Conservation (phyloP, 139 green algal species). For the Klebsormidium nitens region DNA sequence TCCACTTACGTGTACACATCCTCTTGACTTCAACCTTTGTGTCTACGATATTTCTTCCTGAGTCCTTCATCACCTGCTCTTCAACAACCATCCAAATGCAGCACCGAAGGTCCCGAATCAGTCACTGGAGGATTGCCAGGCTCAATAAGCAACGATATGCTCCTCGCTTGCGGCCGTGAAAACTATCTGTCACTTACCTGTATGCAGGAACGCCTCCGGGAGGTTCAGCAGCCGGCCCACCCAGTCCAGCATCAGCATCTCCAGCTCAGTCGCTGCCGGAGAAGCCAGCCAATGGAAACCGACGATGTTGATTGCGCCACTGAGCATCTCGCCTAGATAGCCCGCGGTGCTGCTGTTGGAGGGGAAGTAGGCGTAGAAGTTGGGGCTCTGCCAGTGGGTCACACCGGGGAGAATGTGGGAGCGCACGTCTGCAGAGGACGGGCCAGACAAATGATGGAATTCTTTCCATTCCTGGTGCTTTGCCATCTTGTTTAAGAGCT, state of each 20-base stretch:
- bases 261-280: slow-evolving; percentile 74
- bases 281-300: slow-evolving; percentile 63
- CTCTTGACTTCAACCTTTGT: too few species aligned
- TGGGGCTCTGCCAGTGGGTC: slow-evolving; percentile 76
- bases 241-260: slow-evolving; percentile 80
- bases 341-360: slow-evolving; percentile 58
- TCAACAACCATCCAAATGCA: too few species aligned
- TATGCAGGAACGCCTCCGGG: slow-evolving; percentile 56
- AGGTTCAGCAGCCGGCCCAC: slow-evolving; percentile 66
- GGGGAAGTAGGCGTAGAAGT: slow-evolving; percentile 75
- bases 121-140: too few species aligned
- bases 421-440: slow-evolving; percentile 53
- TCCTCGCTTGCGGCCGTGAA: too few species aligned
- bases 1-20: too few species aligned
- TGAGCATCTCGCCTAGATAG: slow-evolving; percentile 72
- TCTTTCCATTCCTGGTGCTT: not conserved
- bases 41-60: too few species aligned
- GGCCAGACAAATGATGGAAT: not conserved
- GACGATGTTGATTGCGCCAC: slow-evolving; percentile 53
- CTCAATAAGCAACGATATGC: too few species aligned
- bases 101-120: too few species aligned
- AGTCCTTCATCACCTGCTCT: too few species aligned
- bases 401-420: slow-evolving; percentile 65
- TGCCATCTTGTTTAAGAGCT: not conserved
- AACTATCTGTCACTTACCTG: too few species aligned